Percentiles rank a stretch among this genome's conserved stretches.
Conservation (phyloP, 176 grass and related monocot species). For the Dendrocalamus sinicus region DNA sequence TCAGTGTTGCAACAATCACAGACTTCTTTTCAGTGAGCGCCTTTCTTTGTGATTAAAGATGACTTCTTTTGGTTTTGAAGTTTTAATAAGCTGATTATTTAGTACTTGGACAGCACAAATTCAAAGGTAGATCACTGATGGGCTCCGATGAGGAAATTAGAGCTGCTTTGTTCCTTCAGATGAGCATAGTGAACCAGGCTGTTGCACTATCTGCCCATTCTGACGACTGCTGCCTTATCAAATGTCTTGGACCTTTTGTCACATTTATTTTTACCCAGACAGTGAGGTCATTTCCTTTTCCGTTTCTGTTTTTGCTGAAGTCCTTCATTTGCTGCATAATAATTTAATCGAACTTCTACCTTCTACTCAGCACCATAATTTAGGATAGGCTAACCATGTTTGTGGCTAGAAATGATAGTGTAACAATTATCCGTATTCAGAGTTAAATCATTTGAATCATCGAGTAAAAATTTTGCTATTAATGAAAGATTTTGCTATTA, state of each 20-base stretch:
- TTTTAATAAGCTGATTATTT: too few species aligned
- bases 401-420: neutral
- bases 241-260: slow-evolving; percentile 37
- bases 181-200: slow-evolving; percentile 45
- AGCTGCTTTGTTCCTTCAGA: slow-evolving; percentile 55
- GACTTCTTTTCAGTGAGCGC: too few species aligned
- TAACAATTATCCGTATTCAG: neutral
- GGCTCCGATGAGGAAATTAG: slow-evolving; percentile 38
- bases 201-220: slow-evolving; percentile 41
- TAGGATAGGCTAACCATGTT: neutral
- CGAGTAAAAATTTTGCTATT: neutral
- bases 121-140: slow-evolving; percentile 34
- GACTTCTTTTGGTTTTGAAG: too few species aligned
- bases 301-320: neutral
- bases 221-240: slow-evolving; percentile 39
- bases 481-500: neutral
- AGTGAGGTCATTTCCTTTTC: slow-evolving; percentile 27
- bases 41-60: too few species aligned
- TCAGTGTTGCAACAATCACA: neutral
- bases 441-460: neutral
- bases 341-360: neutral
- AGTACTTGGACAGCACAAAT: slow-evolving; percentile 21
- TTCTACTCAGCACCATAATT: slow-evolving; percentile 34
- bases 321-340: neutral
- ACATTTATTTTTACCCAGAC: slow-evolving; percentile 37